These are phyloP conservation scores for Tinospora cordifolia DNA, from an alignment of 164 flowering plant species.

Conservation along the genomic window DNA sequence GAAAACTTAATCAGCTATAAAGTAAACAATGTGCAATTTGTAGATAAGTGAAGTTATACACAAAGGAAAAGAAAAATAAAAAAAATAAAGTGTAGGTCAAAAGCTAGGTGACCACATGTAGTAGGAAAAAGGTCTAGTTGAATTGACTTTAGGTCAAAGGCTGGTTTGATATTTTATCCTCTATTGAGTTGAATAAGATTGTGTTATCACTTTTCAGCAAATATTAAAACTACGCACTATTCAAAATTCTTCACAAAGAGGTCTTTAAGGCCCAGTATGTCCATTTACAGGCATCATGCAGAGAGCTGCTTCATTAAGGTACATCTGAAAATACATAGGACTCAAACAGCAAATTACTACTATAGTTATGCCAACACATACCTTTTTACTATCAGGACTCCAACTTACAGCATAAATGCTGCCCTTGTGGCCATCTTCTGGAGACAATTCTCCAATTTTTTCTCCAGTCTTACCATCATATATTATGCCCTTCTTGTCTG, in stretches of 20 bases:
- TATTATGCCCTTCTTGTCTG: conserved; percentile 83
- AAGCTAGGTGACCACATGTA: no score
- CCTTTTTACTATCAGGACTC: conserved; percentile 90
- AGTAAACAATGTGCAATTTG: no score
- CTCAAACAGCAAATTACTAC: not conserved
- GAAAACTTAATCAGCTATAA: no score
- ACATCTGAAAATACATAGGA: not conserved
- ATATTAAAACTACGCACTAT: no score
- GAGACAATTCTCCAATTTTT: conserved; percentile 68
- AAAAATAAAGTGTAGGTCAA: no score
- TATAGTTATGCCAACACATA: conserved; percentile 9
- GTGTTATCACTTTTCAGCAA: no score
- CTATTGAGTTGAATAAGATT: no score
- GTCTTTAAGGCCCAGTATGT: not conserved
- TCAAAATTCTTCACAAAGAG: not conserved
- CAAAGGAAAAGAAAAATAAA: no score
- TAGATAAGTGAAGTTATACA: no score
- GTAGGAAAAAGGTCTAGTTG: no score
- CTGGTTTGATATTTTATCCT: no score
- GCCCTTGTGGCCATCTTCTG: conserved; percentile 86
- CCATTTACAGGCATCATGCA: not conserved
- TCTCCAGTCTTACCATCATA: conserved; percentile 89
- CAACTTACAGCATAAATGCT: conserved; percentile 97
- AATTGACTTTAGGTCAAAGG: no score
- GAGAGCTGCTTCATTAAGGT: not conserved